Evolutionary conservation across 805 yeast species (phyloP).

Genomic region (Metschnikowia amazonensis): DNA sequence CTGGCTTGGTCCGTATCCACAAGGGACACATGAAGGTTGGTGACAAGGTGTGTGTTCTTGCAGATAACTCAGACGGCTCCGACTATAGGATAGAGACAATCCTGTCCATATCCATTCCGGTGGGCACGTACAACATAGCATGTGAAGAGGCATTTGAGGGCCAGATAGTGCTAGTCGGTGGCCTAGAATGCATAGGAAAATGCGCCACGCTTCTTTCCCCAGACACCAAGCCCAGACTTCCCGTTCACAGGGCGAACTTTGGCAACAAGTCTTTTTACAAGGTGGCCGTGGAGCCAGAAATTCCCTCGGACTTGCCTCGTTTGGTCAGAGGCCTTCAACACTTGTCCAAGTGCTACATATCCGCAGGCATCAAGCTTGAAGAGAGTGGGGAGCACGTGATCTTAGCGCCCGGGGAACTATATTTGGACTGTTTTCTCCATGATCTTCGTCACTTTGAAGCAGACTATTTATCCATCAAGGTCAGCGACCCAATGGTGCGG

Average conservation of each 20-base stretch:
- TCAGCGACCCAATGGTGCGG: conserved; percentile 78
- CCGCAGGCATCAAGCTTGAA: conserved; percentile 67
- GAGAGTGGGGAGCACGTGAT: conserved; percentile 86
- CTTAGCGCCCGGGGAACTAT: conserved; percentile 81
- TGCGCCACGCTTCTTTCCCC: conserved; percentile 49
- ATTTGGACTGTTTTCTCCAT: conserved; percentile 76
- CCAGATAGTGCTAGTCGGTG: conserved; percentile 62
- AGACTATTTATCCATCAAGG: conserved; percentile 62
- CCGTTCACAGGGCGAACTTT: conserved; percentile 41
- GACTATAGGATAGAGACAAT: conserved; percentile 45
- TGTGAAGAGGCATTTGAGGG: conserved; percentile 59
- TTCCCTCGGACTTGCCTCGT: conserved; percentile 74
- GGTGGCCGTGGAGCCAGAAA: conserved; percentile 76
- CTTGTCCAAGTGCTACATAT: conserved; percentile 60
- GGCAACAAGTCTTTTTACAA: conserved; percentile 62
- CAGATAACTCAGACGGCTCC: conserved; percentile 59
- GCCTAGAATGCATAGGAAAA: conserved; percentile 54
- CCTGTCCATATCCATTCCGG: conserved; percentile 48
- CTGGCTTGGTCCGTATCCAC: conserved; percentile 49
- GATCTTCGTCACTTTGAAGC: conserved; percentile 66
- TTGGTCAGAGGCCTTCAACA: conserved; percentile 66
- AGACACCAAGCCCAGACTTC: conserved; percentile 12
- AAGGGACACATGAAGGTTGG: conserved; percentile 56
- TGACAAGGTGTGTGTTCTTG: conserved; percentile 49
- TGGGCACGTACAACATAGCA: conserved; percentile 66